Percentiles rank a stretch among this genome's conserved stretches.
These are phyloP conservation scores for Rutstroemia sp. DNA, from an alignment of 2,329 filamentous ascomycete species.

Conservation along the genomic window DNA sequence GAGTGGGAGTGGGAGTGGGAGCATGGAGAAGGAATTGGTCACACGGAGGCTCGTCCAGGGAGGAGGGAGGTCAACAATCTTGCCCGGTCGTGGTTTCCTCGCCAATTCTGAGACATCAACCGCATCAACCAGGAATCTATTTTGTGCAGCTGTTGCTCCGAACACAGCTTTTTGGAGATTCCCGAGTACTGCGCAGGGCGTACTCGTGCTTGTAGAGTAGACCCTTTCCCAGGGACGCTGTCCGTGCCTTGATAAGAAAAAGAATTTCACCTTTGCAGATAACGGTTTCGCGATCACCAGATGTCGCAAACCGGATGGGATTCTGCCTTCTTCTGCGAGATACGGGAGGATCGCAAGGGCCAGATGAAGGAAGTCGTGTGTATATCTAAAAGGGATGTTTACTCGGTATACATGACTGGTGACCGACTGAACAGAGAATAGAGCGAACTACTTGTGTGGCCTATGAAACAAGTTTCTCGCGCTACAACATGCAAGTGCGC, in stretches of 20 bases:
- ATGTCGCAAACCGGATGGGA: too few species aligned
- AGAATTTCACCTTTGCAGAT: background rate
- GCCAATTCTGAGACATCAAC: slow-evolving; percentile 18
- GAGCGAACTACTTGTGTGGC: background rate
- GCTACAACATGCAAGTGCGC: background rate
- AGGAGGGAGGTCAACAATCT: background rate
- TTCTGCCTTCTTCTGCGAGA: too few species aligned
- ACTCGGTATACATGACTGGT: background rate
- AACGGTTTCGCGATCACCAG: too few species aligned
- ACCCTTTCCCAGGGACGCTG: background rate
- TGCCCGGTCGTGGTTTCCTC: background rate
- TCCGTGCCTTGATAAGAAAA: background rate
- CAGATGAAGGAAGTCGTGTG: too few species aligned
- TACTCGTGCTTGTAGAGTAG: background rate
- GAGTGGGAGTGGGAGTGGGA: too few species aligned
- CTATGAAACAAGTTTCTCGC: background rate
- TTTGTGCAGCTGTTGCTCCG: slow-evolving; percentile 14
- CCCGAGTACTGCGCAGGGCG: background rate
- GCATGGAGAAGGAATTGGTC: background rate
- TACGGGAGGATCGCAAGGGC: too few species aligned
- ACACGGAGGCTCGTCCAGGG: slow-evolving; percentile 2
- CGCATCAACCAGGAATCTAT: slow-evolving; percentile 6
- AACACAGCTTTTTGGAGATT: background rate
- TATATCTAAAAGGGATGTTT: too few species aligned
- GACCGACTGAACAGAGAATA: background rate